These are phyloP conservation scores for Mortierella sp. DNA, from an alignment of 371 early-diverging fungal species.

Conservation along the genomic window DNA sequence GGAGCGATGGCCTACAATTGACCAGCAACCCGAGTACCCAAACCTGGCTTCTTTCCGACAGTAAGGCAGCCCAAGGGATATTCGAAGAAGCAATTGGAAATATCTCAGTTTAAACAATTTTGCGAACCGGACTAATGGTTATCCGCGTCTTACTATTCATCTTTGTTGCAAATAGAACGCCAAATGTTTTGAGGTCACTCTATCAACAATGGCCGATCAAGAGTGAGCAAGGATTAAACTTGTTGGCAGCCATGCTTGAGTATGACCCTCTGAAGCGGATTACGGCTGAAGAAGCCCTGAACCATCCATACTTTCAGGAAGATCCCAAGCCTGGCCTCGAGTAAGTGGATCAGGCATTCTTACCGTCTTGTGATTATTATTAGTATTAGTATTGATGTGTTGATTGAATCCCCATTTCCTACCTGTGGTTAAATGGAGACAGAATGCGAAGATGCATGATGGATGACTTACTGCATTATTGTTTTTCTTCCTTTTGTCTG, in stretches of 20 bases:
- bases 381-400: background rate
- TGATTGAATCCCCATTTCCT: background rate
- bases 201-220: constrained; percentile 63
- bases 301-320: constrained; percentile 92
- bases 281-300: constrained; percentile 90
- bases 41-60: constrained; percentile 69
- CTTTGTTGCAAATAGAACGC: constrained; percentile 52
- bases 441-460: constrained; percentile 6
- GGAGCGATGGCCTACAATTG: constrained; percentile 85
- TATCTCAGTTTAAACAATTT: background rate
- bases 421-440: background rate
- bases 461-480: background rate
- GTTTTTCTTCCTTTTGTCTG: background rate
- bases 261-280: constrained; percentile 95
- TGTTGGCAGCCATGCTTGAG: constrained; percentile 88
- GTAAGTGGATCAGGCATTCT: constrained; percentile 61
- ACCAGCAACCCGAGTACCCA: constrained; percentile 80
- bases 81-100: background rate
- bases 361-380: background rate
- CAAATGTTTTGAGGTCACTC: constrained; percentile 64
- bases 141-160: background rate
- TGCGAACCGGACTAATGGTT: background rate
- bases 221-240: constrained; percentile 77
- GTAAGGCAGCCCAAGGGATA: constrained; percentile 57
- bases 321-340: constrained; percentile 87